Conservation (phyloP, 495 filamentous ascomycete species). For the Bacidia rubella region DNA sequence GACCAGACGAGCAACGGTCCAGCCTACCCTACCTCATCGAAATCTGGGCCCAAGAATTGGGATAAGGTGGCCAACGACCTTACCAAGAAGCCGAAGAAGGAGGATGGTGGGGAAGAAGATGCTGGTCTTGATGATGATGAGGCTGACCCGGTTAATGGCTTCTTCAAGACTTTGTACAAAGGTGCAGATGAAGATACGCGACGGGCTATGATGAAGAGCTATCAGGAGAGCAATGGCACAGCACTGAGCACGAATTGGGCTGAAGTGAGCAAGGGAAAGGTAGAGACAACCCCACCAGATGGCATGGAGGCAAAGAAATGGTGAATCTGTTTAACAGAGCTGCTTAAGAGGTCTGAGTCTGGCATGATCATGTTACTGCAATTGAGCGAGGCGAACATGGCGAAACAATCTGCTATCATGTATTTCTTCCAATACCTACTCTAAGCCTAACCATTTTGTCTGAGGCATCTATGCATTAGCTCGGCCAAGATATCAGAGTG, state of each 20-base stretch:
- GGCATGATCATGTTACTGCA: no score
- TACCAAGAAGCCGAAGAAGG: slow-evolving; percentile 31
- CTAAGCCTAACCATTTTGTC: background rate
- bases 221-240: slow-evolving; percentile 82
- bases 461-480: slow-evolving; percentile 1
- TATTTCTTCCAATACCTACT: no score
- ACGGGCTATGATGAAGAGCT: slow-evolving; percentile 97
- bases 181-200: slow-evolving; percentile 64
- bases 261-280: slow-evolving; percentile 61
- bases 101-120: slow-evolving; percentile 21
- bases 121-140: slow-evolving; percentile 48
- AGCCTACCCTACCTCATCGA: slow-evolving; percentile 80
- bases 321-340: slow-evolving; percentile 10
- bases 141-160: slow-evolving; percentile 61
- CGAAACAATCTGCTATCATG: background rate
- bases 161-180: slow-evolving; percentile 88
- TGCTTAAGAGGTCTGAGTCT: no score
- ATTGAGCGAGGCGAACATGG: background rate
- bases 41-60: slow-evolving; percentile 78
- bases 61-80: slow-evolving; percentile 58
- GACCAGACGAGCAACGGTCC: slow-evolving; percentile 28
- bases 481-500: background rate
- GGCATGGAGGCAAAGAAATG: slow-evolving; percentile 64
- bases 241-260: slow-evolving; percentile 86
- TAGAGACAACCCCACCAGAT: slow-evolving; percentile 63